A percentile compares a stretch with the other conserved stretches of the same genome.
phyloP scores from a whole-genome alignment of 2,329 filamentous ascomycete species.

The Samsoniella hepiali region DNA sequence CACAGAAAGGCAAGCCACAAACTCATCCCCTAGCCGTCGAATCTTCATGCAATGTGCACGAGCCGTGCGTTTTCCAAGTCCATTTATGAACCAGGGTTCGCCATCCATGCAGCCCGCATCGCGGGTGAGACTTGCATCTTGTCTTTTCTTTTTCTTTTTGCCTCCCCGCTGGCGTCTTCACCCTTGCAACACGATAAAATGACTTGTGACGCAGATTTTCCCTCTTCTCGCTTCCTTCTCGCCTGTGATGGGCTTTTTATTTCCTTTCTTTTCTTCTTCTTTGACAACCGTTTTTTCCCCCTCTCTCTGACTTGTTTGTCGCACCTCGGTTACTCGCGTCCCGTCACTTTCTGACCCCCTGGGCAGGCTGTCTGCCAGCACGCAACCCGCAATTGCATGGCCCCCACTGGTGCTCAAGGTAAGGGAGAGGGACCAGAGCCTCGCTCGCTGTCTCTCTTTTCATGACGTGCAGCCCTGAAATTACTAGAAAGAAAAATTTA shows the following conservation, averaged over 20 bases:
- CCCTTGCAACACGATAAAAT: slow-evolving; percentile 10
- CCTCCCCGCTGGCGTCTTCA: no score
- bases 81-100: no score
- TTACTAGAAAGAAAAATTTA: not conserved
- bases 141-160: slow-evolving; percentile 4
- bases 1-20: no score
- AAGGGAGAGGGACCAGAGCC: no score
- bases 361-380: no score
- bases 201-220: not conserved
- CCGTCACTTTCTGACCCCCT: not conserved
- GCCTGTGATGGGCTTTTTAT: no score
- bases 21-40: no score
- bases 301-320: not conserved
- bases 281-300: slow-evolving; percentile 3
- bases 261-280: not conserved
- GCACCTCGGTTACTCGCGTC: not conserved
- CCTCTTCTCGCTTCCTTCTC: slow-evolving; percentile 4
- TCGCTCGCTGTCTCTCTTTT: not conserved
- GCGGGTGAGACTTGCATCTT: not conserved
- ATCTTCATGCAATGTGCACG: no score
- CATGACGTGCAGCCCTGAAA: not conserved
- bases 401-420: no score
- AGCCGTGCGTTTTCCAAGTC: no score
- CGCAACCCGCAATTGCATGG: no score
- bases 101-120: not conserved